A percentile compares a stretch with the other conserved stretches of the same genome.
Conservation (phyloP, 2,329 filamentous ascomycete species). For the Rhynchosporium graminicola region DNA sequence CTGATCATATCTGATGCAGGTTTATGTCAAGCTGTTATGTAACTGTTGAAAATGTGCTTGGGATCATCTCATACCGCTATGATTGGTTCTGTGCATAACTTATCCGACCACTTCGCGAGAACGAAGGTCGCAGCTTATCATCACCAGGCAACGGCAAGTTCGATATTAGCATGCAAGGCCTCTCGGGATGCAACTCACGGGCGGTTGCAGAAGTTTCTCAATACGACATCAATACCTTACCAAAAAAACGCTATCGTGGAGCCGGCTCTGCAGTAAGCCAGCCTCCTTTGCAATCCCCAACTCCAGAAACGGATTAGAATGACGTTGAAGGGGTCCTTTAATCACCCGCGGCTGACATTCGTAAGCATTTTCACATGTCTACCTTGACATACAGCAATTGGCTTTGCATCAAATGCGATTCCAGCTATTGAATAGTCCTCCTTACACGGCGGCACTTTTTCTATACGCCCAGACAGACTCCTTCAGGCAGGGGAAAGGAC, state of each 20-base stretch:
- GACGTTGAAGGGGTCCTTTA: neutral
- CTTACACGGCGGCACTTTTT: neutral
- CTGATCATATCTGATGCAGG: neutral
- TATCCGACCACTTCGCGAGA: neutral
- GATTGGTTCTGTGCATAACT: too few relatives aligned
- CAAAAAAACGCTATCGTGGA: neutral
- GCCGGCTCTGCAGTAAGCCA: neutral
- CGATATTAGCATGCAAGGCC: neutral
- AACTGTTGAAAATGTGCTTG: neutral
- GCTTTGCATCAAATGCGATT: neutral
- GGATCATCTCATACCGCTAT: too few relatives aligned
- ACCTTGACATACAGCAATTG: neutral
- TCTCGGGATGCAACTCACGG: constrained; percentile 2
- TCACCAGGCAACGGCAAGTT: neutral
- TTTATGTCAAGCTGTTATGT: neutral
- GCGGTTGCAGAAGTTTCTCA: neutral
- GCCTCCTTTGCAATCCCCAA: neutral
- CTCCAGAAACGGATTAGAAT: neutral
- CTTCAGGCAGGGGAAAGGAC: neutral
- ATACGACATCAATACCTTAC: neutral
- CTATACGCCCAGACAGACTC: neutral
- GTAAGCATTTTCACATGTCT: neutral
- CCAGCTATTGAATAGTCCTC: constrained; percentile 1
- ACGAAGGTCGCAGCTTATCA: neutral
- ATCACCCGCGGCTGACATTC: neutral